Base-by-base conservation (phyloP, 2,329 filamentous ascomycete species). In the Torrubiellomyces zombiae region DNA sequence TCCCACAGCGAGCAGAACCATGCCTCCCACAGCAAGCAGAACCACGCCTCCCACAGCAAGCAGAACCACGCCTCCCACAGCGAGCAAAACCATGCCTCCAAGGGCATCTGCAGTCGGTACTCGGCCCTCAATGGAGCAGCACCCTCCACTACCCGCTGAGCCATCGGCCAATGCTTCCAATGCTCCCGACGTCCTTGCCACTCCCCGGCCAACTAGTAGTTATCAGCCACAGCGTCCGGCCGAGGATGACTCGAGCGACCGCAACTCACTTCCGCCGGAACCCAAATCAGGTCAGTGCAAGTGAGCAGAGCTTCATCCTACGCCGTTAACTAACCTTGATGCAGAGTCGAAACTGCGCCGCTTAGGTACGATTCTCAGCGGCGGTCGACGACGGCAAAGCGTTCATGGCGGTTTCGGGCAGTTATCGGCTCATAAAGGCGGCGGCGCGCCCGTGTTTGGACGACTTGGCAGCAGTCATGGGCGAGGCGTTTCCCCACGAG, bases 361-460 rank as follows among this genome's bases (percentile, higher is more conserved):
- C 28, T 60, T 81, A 26, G 75, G 75, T 10, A 80, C 75, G 9
- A 74, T 80, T 55, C 61, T 80, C 21, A n/a, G n/a, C n/a, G 48
- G 48, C 11, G 64, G 67, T 15, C 60, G 71, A 13, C 56, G 71
- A 30, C 60, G 74, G 19, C 71, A 77, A 45, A 79, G 73, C 45
- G 57, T 78, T 28, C 59, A 79, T 48, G 61, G 60, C 32, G 55
- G 73, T 20, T 75, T 65, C 43, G 66, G 56, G 29, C 63, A 53
- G 44, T 57, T 62, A 37, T 74, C 62, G 0, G 60, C 65, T 2
- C 51, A 56, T 18, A 74, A 68, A 43, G 55, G 58, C 12, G 38
- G 44, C 3, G 44, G 48, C 3, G 34, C n/a, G n/a, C n/a, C 50
- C 8, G 59, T 64, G 2, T 76, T 82, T 39, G 65, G 68, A 18